Percentiles rank a stretch among this genome's conserved stretches.
Conservation (phyloP, 805 yeast species). For the Kuraishia piskuri region DNA sequence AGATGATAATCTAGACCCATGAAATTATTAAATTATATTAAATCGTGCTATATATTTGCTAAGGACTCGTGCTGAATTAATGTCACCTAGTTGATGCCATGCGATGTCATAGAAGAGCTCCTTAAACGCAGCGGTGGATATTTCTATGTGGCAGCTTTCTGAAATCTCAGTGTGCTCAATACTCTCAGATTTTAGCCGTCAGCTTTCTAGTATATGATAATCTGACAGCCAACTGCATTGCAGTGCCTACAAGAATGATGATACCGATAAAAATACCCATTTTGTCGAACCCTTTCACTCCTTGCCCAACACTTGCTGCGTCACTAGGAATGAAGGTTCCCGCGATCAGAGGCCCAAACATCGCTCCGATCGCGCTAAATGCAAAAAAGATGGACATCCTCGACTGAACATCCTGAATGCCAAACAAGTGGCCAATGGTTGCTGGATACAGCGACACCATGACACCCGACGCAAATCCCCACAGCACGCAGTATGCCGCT, state of each 20-base stretch:
- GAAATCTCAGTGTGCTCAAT: background rate
- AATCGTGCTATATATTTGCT: too few relatives aligned
- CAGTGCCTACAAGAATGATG: conserved; percentile 12
- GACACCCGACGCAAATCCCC: conserved; percentile 27
- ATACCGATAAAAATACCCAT: conserved; percentile 24
- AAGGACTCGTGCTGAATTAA: too few relatives aligned
- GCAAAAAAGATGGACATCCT: conserved; percentile 21
- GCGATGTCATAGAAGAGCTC: background rate
- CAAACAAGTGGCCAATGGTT: conserved; percentile 24
- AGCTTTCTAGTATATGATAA: background rate
- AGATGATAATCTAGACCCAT: too few relatives aligned
- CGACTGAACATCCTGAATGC: conserved; percentile 20
- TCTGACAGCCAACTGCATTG: background rate
- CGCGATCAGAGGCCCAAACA: conserved; percentile 26
- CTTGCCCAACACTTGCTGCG: conserved; percentile 6
- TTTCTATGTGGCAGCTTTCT: background rate
- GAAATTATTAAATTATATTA: too few relatives aligned
- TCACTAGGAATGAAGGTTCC: conserved; percentile 23
- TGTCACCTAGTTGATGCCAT: background rate
- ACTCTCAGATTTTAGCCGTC: background rate
- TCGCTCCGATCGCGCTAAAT: conserved; percentile 19
- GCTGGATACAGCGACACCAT: conserved; percentile 26
- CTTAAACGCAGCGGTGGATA: background rate
- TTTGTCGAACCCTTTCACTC: conserved; percentile 18
- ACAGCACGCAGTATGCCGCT: conserved; percentile 19